Base-by-base conservation (phyloP, 345 rosid species). In the Acer campestre region DNA sequence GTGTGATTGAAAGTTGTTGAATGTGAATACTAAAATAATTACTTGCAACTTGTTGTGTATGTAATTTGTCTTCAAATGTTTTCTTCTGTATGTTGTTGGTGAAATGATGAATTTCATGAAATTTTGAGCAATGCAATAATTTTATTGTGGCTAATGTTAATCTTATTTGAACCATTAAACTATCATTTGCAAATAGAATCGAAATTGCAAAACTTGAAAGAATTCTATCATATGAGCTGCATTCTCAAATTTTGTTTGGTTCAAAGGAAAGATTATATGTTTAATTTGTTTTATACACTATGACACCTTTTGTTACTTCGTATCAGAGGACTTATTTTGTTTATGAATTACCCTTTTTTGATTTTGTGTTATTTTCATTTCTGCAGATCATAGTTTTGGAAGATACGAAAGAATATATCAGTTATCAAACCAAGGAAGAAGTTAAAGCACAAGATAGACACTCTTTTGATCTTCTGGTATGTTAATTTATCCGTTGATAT, bases 401-500 rank as follows among this genome's bases (percentile, higher is more conserved):
- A 89, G 99, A 95, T 84, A 93, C 94, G 61, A 71, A 66, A 59
- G 98, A 93, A 79, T 95, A 89, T 77, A 90, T 95, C 61, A 81
- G 97, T 77, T 93, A 93, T 83, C 90, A 89, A 58, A 90, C 95
- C 10, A 92, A 90, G 81, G 93, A 89, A 53, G 98, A 90, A 83
- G 86, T 48, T 61, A 79, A 84, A 82, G 93, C 90, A 38, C 96
- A 90, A 80, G 89, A 95, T 44, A 90, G 97, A 40, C 90, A 80
- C 22, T 74, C 96, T 56, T 95, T 95, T 79, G 92, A 95, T 86
- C 96, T 95, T 75, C 81, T 86, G 94, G 97, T 93, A 90, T 81
- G 88, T 72, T 73, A 9, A 44, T 29, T 18, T 58, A 31, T 29
- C 18, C 59, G 23, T 44, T 46, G 17, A 31, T n/a, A 74, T 70